Conservation (phyloP, 2,329 filamentous ascomycete genomes). For the Hymenoscyphus infarciens region DNA sequence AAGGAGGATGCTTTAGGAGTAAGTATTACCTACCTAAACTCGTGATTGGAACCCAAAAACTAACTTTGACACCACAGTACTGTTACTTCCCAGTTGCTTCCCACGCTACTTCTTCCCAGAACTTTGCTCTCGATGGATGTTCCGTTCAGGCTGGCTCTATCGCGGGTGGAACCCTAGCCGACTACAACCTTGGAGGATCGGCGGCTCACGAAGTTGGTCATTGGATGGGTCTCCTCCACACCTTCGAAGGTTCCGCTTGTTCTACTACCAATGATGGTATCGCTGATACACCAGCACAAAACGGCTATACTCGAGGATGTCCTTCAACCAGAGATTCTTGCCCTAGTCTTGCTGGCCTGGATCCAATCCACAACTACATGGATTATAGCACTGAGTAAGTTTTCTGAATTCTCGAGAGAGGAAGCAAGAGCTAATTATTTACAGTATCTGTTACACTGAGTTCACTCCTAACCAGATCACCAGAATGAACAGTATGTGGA, state of each 20-base stretch:
- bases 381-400: constrained; percentile 39
- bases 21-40: neutral
- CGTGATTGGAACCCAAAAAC: neutral
- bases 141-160: constrained; percentile 38
- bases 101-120: constrained; percentile 7
- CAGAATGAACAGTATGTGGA: constrained; percentile 22
- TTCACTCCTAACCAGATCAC: constrained; percentile 34
- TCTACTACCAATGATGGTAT: constrained; percentile 39
- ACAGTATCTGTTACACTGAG: constrained; percentile 40
- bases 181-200: constrained; percentile 39
- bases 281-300: constrained; percentile 35
- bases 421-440: neutral
- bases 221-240: constrained; percentile 48
- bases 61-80: constrained; percentile 5
- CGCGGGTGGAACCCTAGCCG: constrained; percentile 37
- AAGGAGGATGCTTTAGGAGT: constrained; percentile 10
- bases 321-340: constrained; percentile 39
- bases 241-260: constrained; percentile 42
- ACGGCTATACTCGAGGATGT: constrained; percentile 36
- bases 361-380: constrained; percentile 38
- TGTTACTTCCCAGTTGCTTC: constrained; percentile 16
- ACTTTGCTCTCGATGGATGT: constrained; percentile 40
- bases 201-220: constrained; percentile 46
- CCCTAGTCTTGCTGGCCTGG: constrained; percentile 23
- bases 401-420: neutral